Evolutionary conservation across 306 rosid species (phyloP), one percentile per base, ranked within the genome.

Genomic region (Cajanus cajan): DNA sequence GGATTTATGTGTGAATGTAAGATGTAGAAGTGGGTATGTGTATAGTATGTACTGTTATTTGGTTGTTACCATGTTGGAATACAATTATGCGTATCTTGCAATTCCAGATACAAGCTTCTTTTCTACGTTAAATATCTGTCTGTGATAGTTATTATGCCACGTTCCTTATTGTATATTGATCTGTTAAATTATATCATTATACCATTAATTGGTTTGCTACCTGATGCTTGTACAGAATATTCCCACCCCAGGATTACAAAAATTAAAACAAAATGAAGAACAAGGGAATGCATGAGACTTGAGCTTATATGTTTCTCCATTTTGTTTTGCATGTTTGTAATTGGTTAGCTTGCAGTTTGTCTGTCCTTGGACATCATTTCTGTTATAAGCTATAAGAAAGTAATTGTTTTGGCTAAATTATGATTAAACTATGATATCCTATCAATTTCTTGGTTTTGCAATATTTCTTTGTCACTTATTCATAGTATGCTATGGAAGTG

Each of bases 351-450:
- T 15, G 5, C 21, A 54, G 2, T 51, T 54, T 9, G 11, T 52
- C 9, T 6, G 45, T 74, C 71, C 24, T 12, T 33, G 39, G 34
- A 22, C 22, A 48, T 71, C 11, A 19, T 21, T 71, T 59, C 21
- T 9, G 73, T 15, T 44, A 28, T 40, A 10, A 68, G n/a, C 12
- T 34, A 52, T 37, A 19, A 59, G 9, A 41, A 44, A 28, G 62
- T 19, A 80, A 41, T 41, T 54, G 41, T 19, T 65, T 73, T 64
- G 51, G 70, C 52, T 52, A 73, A 65, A 51, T 14, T 43, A 55
- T 75, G 72, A 3, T 75, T 68, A 36, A 45, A 24, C 7, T 33
- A 54, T 45, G 33, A 59, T 25, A 37, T 75, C 21, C 19, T 50
- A 9, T 41, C 61, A 28, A 15, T 16, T 21, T 69, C 1, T 69